Conservation (phyloP, 2,329 filamentous ascomycete species). For the Alternaria viburni region DNA sequence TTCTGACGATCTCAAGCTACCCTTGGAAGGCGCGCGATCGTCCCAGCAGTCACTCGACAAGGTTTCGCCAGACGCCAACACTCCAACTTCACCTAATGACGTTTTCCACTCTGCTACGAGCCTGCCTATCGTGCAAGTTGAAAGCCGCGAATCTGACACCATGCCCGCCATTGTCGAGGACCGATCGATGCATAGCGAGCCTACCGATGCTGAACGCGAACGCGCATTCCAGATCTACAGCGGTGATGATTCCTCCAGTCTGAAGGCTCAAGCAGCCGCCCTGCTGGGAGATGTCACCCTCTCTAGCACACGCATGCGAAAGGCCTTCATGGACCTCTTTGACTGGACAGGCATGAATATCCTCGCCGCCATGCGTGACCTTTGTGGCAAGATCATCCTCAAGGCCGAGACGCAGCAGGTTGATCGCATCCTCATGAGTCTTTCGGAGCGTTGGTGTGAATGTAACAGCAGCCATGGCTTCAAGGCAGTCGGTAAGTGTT, state of each 20-base stretch:
- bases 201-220: slow-evolving; percentile 71
- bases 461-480: slow-evolving; percentile 95
- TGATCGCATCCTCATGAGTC: slow-evolving; percentile 88
- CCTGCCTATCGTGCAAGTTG: slow-evolving; percentile 59
- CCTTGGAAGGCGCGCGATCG: slow-evolving; percentile 47
- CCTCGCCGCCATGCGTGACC: slow-evolving; percentile 74
- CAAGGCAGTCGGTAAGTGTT: slow-evolving; percentile 76
- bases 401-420: slow-evolving; percentile 96
- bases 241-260: slow-evolving; percentile 80
- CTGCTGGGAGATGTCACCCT: slow-evolving; percentile 79
- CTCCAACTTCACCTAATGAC: slow-evolving; percentile 51
- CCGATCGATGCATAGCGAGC: slow-evolving; percentile 45
- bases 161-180: slow-evolving; percentile 47
- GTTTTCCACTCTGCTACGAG: slow-evolving; percentile 57
- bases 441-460: slow-evolving; percentile 88
- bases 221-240: slow-evolving; percentile 85
- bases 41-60: slow-evolving; percentile 46
- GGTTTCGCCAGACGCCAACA: slow-evolving; percentile 46
- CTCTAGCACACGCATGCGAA: slow-evolving; percentile 61
- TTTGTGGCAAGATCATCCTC: slow-evolving; percentile 82
- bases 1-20: slow-evolving; percentile 42
- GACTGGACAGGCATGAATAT: slow-evolving; percentile 85
- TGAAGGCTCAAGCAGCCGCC: slow-evolving; percentile 79
- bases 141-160: slow-evolving; percentile 52
- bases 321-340: slow-evolving; percentile 91